These are phyloP conservation scores for Polyrhizophydium stewartii DNA, from an alignment of 371 early-diverging fungal genomes.

Conservation along the genomic window DNA sequence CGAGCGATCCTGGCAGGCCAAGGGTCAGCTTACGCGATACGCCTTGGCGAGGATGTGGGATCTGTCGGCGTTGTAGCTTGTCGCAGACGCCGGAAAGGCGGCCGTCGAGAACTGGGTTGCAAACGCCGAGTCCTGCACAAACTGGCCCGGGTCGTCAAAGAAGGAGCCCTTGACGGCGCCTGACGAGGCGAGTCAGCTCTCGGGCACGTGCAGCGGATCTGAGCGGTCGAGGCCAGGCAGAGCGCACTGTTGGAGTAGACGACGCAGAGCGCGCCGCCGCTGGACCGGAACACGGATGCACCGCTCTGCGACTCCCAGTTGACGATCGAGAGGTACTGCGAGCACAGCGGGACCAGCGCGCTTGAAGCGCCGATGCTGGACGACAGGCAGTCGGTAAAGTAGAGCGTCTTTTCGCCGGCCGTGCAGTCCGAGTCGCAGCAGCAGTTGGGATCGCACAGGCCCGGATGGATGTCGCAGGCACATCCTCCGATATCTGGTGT, in stretches of 20 bases:
- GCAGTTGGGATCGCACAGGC: conserved; percentile 30
- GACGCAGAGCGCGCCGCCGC: conserved; percentile 21
- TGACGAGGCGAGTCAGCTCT: background rate
- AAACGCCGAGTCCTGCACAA: conserved; percentile 7
- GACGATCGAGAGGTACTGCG: conserved; percentile 10
- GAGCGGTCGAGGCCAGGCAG: background rate
- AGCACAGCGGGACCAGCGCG: conserved; percentile 11
- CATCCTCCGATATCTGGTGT: conserved; percentile 4
- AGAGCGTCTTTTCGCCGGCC: background rate
- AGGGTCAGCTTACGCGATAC: background rate
- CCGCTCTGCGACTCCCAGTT: conserved; percentile 13
- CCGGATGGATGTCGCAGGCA: conserved; percentile 22
- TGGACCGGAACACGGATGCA: background rate
- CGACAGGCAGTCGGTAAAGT: conserved; percentile 4
- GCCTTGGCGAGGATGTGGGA: background rate
- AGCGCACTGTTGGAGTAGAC: conserved; percentile 20
- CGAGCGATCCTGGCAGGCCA: too few species aligned
- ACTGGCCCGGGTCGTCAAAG: conserved; percentile 16
- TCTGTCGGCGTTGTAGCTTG: background rate
- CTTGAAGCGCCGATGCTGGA: background rate
- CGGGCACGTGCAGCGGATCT: background rate
- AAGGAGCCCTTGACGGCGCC: conserved; percentile 24
- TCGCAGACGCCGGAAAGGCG: background rate
- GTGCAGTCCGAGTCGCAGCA: conserved; percentile 36
- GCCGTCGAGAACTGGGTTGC: background rate